Evolutionary conservation across 306 rosid species (phyloP).

Genomic region (Malus asiatica): DNA sequence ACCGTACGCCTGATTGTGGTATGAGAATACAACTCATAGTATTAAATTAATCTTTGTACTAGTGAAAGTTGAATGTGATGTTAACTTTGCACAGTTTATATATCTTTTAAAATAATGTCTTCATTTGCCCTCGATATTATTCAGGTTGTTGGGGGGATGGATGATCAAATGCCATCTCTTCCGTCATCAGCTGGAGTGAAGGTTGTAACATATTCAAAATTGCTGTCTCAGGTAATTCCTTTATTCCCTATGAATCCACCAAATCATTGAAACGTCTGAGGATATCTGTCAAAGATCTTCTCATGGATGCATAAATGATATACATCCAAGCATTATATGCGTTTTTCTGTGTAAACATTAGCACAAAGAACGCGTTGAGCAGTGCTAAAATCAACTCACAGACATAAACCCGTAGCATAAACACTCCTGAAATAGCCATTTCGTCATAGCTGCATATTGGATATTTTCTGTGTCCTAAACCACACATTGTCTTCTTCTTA

Average conservation of each 20-base stretch:
- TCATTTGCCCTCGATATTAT: conserved; percentile 12
- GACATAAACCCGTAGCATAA: background rate
- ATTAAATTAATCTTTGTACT: conserved; percentile 12
- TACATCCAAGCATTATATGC: background rate
- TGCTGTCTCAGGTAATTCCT: conserved; percentile 63
- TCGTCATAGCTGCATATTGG: background rate
- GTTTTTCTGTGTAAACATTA: background rate
- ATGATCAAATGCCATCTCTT: conserved; percentile 75
- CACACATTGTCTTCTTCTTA: background rate
- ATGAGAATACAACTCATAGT: conserved; percentile 19
- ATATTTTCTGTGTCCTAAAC: background rate
- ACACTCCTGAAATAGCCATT: background rate
- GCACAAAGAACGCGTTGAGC: background rate
- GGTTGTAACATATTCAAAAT: conserved; percentile 64
- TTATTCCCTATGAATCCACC: conserved; percentile 15
- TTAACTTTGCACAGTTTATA: background rate
- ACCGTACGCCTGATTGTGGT: conserved; percentile 87
- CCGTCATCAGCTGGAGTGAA: conserved; percentile 76
- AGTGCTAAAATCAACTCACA: background rate
- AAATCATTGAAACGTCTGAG: background rate
- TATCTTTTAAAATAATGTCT: background rate
- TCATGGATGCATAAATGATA: background rate
- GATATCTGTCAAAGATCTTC: background rate
- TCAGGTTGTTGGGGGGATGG: conserved; percentile 88
- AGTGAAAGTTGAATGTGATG: background rate